Percentiles rank a stretch among this genome's conserved stretches.
Evolutionary conservation across 306 rosid genomes (phyloP).

Genomic region (Abrus pulchellus): DNA sequence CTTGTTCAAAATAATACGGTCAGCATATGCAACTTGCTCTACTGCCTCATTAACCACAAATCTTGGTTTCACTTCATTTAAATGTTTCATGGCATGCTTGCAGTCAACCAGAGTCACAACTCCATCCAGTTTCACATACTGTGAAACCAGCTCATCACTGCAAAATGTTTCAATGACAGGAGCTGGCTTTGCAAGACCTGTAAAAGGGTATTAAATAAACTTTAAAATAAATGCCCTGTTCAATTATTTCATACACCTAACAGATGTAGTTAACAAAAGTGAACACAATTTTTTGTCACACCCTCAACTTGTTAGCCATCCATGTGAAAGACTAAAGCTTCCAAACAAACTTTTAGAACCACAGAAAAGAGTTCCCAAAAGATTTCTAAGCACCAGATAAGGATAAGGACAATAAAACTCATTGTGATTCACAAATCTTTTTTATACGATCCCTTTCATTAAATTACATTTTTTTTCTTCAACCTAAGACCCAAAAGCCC

Average conservation of each 20-base stretch:
- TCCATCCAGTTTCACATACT: conserved; percentile 85
- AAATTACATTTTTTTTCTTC: background rate
- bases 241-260: conserved; percentile 27
- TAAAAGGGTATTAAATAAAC: conserved; percentile 39
- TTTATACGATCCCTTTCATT: background rate
- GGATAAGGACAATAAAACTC: conserved; percentile 32
- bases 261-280: conserved; percentile 11
- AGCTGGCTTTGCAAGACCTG: conserved; percentile 93
- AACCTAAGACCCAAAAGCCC: conserved; percentile 13
- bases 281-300: conserved; percentile 14
- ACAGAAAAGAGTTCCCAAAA: conserved; percentile 6
- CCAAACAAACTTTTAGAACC: conserved; percentile 12
- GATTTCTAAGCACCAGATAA: conserved; percentile 5
- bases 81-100: conserved; percentile 84
- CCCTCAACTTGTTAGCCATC: conserved; percentile 26
- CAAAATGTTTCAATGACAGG: conserved; percentile 94
- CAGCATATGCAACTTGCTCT: conserved; percentile 96
- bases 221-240: conserved; percentile 6
- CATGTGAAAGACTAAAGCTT: conserved; percentile 5
- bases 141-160: conserved; percentile 76
- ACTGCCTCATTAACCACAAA: conserved; percentile 96
- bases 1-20: conserved; percentile 88
- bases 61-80: conserved; percentile 90
- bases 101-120: conserved; percentile 94
- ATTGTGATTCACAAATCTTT: conserved; percentile 1